phyloP scores from a whole-genome alignment of 1,284 basidiomycete genomes.

The Boletus mariae region DNA sequence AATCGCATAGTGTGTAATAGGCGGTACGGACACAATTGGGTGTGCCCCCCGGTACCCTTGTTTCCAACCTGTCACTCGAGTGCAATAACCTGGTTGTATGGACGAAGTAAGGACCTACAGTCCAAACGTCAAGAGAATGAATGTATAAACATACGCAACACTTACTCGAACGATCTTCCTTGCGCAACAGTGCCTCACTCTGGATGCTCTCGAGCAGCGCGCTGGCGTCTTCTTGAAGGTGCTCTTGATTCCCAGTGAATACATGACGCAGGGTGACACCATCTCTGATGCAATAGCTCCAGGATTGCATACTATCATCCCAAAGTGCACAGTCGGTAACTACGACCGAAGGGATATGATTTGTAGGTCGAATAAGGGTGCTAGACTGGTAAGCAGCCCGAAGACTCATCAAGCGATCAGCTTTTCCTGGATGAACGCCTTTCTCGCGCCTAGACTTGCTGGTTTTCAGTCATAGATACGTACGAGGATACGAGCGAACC shows the following conservation, averaged over 20 bases:
- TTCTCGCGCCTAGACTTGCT: conserved; percentile 14
- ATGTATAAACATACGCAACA: not conserved
- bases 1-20: conserved; percentile 24
- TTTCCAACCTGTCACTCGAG: conserved; percentile 7
- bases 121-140: conserved; percentile 2
- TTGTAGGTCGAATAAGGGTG: conserved; percentile 28
- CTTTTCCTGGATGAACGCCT: conserved; percentile 14
- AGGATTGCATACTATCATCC: conserved; percentile 32
- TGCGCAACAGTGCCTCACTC: conserved; percentile 28
- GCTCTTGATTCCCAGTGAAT: conserved; percentile 38
- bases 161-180: conserved; percentile 27
- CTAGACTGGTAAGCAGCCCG: conserved; percentile 30
- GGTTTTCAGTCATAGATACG: conserved; percentile 11
- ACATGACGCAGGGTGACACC: conserved; percentile 32
- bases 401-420: conserved; percentile 23
- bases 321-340: conserved; percentile 13
- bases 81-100: conserved; percentile 18
- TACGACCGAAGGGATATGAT: conserved; percentile 25
- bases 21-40: conserved; percentile 29
- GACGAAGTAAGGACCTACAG: conserved; percentile 32
- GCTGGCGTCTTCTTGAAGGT: conserved; percentile 32
- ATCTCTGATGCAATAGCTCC: conserved; percentile 28
- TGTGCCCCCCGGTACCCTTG: conserved; percentile 22
- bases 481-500: not conserved
- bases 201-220: conserved; percentile 34